Conservation (phyloP, 257 asterid genomes). For the Solanum piurae region DNA sequence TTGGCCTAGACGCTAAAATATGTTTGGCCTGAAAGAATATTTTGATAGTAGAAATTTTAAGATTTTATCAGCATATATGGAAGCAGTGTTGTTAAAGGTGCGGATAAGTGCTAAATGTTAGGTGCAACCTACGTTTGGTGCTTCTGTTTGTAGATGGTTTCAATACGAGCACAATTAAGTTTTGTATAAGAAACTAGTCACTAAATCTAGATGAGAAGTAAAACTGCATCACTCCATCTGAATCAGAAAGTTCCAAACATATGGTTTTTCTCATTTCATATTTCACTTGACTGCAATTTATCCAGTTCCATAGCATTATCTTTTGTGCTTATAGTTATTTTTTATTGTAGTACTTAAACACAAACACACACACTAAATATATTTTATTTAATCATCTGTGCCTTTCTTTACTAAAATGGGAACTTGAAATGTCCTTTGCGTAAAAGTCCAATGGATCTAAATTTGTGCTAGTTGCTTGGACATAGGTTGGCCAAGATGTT, state of each 20-base stretch:
- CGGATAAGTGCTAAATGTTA: neutral
- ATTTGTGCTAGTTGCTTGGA: neutral
- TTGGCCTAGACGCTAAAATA: neutral
- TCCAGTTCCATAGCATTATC: neutral
- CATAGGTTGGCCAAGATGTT: slow-evolving; percentile 76
- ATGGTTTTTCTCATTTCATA: neutral
- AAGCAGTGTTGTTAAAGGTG: neutral
- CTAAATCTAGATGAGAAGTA: neutral
- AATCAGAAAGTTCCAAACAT: neutral
- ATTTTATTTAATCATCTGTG: neutral
- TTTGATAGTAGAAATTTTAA: neutral
- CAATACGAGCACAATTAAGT: neutral
- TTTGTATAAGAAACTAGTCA: neutral
- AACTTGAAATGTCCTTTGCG: neutral
- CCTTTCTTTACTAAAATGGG: neutral
- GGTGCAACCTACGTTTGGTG: neutral
- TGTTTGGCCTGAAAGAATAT: neutral
- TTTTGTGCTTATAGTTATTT: neutral
- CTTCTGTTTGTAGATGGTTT: neutral
- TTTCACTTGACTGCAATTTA: neutral
- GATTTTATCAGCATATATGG: neutral
- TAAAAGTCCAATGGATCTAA: neutral
- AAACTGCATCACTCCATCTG: neutral
- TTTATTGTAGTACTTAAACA: neutral
- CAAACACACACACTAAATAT: neutral